Conservation (phyloP, 352 stramenopile species). For the Globisporangium paddicum region DNA sequence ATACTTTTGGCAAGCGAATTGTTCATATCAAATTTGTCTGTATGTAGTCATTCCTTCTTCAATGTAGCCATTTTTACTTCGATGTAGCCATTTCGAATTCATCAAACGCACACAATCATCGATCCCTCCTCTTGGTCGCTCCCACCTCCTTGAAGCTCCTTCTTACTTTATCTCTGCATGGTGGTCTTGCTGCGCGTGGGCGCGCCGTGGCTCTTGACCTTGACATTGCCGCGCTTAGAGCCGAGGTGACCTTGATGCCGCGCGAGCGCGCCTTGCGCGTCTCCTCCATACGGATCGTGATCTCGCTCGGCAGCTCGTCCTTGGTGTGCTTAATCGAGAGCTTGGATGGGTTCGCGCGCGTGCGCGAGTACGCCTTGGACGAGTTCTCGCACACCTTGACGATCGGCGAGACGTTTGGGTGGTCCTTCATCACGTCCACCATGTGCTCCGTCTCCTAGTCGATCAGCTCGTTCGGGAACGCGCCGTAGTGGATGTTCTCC, state of each 20-base stretch:
- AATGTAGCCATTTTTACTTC: no score
- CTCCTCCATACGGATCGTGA: conserved; percentile 83
- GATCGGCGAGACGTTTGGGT: conserved; percentile 68
- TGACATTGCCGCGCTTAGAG: conserved; percentile 27
- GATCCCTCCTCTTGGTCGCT: no score
- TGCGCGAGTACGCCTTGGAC: conserved; percentile 98
- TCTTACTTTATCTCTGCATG: conserved; percentile 39
- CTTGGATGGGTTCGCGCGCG: conserved; percentile 93
- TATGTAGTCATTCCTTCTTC: no score
- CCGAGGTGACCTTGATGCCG: conserved; percentile 55
- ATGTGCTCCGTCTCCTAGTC: conserved; percentile 96
- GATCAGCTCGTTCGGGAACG: conserved; percentile 94
- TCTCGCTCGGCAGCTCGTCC: conserved; percentile 70
- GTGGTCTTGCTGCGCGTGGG: conserved; percentile 81
- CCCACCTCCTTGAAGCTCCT: not conserved
- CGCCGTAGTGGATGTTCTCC: conserved; percentile 96
- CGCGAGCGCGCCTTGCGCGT: conserved; percentile 78
- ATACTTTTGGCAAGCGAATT: no score
- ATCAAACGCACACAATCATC: no score
- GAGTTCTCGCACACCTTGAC: conserved; percentile 94
- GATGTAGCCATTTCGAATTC: no score
- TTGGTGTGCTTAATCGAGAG: conserved; percentile 90
- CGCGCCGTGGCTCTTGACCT: conserved; percentile 76
- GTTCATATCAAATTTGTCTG: no score
- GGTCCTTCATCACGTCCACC: conserved; percentile 80